phyloP scores from a whole-genome alignment of 768 basidiomycete genomes.

The Tephrocybe sp. region DNA sequence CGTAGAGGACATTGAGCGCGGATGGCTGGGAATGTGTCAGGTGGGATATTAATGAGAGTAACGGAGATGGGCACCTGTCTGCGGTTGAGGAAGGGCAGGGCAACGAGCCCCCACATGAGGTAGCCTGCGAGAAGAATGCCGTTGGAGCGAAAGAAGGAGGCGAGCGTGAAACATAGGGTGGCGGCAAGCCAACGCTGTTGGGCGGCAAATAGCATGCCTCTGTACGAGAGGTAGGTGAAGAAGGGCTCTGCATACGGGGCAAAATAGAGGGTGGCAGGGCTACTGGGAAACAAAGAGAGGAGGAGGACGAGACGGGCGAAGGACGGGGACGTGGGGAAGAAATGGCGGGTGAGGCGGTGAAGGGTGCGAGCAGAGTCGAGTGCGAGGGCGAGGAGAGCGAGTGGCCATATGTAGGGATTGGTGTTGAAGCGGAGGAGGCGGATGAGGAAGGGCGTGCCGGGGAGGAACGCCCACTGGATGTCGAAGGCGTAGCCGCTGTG shows the following conservation, averaged over 20 bases:
- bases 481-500: slow-evolving; percentile 60
- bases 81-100: slow-evolving; percentile 48
- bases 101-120: slow-evolving; percentile 69
- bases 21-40: slow-evolving; percentile 31
- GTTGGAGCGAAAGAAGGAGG: slow-evolving; percentile 73
- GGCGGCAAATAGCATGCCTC: slow-evolving; percentile 61
- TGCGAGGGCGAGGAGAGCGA: slow-evolving; percentile 36
- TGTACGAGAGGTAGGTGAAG: slow-evolving; percentile 80
- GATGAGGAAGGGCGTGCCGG: slow-evolving; percentile 62
- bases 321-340: slow-evolving; percentile 53
- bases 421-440: slow-evolving; percentile 25
- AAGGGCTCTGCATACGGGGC: slow-evolving; percentile 85
- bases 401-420: slow-evolving; percentile 32
- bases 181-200: slow-evolving; percentile 52
- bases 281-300: slow-evolving; percentile 78
- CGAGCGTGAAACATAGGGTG: slow-evolving; percentile 60
- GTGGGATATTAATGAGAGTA: slow-evolving; percentile 3
- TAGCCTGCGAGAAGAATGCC: slow-evolving; percentile 78
- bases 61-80: slow-evolving; percentile 28
- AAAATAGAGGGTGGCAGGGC: slow-evolving; percentile 70
- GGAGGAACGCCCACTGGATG: slow-evolving; percentile 87
- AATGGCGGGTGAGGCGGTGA: slow-evolving; percentile 40
- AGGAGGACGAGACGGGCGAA: slow-evolving; percentile 62
- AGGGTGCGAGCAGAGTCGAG: slow-evolving; percentile 39
- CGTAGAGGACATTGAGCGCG: slow-evolving; percentile 29